Conservation (phyloP, 2,329 filamentous ascomycete genomes). For the Sporothrix variecibatus region DNA sequence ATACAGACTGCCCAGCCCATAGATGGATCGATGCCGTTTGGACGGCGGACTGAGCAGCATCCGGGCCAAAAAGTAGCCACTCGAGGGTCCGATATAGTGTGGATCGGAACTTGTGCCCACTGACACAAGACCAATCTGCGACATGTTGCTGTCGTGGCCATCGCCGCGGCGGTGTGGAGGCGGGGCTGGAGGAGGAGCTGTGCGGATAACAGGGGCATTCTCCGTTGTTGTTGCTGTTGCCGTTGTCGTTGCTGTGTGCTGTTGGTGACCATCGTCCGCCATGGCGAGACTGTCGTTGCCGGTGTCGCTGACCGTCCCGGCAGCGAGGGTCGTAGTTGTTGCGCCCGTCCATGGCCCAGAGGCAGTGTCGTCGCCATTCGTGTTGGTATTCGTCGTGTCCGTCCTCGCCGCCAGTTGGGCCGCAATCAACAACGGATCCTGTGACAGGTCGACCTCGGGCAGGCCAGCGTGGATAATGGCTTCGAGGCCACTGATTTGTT, state of each 20-base stretch:
- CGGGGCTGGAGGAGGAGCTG: not conserved
- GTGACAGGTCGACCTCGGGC: constrained; percentile 40
- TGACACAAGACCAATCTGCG: constrained; percentile 50
- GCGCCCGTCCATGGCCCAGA: not conserved
- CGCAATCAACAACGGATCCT: constrained; percentile 30
- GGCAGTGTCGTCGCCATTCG: not conserved
- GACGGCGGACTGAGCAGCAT: constrained; percentile 46
- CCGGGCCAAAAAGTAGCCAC: constrained; percentile 55
- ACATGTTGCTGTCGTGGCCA: constrained; percentile 13
- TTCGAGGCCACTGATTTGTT: constrained; percentile 50
- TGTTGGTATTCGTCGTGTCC: not conserved
- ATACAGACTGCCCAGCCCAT: not conserved
- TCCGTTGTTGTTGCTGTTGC: not conserved
- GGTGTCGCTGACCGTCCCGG: not conserved
- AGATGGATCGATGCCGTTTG: not conserved
- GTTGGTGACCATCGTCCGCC: not conserved
- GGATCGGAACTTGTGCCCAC: constrained; percentile 50
- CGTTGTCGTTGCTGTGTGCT: not conserved
- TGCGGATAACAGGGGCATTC: not conserved
- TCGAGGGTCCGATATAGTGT: constrained; percentile 58
- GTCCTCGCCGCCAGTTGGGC: constrained; percentile 42
- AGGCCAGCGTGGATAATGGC: constrained; percentile 35
- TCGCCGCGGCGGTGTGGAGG: constrained; percentile 32
- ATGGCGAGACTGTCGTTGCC: not conserved
- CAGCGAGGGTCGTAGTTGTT: not conserved